Evolutionary conservation across 106 monocot species (phyloP).

Genomic region (Phalaenopsis aphrodite): DNA sequence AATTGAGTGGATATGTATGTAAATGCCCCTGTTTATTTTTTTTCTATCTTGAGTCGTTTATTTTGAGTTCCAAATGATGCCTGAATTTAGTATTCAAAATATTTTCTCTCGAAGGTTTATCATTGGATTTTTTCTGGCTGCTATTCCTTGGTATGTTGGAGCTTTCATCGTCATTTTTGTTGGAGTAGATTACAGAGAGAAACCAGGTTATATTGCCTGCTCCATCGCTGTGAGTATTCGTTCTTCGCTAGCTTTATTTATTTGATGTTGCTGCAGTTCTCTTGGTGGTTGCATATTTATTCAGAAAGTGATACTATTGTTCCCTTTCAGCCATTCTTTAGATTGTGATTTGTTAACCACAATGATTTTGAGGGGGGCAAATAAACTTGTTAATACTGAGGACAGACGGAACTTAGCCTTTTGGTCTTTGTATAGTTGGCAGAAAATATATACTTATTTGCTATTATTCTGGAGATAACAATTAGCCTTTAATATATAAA

Average conservation of each 20-base stretch:
- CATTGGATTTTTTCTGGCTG: slow-evolving; percentile 43
- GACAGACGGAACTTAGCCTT: no score
- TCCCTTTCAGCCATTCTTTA: background rate
- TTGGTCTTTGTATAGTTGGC: no score
- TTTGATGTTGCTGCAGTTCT: background rate
- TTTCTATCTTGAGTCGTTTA: background rate
- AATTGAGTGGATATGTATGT: no score
- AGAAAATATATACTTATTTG: no score
- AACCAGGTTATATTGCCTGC: slow-evolving; percentile 47
- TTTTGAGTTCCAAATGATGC: background rate
- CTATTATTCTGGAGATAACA: no score
- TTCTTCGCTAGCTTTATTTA: background rate
- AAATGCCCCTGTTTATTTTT: background rate
- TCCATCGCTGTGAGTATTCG: slow-evolving; percentile 42
- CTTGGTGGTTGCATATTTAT: background rate
- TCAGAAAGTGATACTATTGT: no score
- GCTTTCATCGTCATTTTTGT: slow-evolving; percentile 33
- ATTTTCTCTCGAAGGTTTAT: slow-evolving; percentile 34
- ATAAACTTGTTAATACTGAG: background rate
- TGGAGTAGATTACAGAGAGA: slow-evolving; percentile 39
- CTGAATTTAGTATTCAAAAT: background rate
- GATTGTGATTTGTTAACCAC: background rate
- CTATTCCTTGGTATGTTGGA: slow-evolving; percentile 57
- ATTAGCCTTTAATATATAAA: no score
- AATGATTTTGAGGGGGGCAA: background rate